phyloP scores from a whole-genome alignment of 257 asterid species.

The Solanum pinnatisectum region DNA sequence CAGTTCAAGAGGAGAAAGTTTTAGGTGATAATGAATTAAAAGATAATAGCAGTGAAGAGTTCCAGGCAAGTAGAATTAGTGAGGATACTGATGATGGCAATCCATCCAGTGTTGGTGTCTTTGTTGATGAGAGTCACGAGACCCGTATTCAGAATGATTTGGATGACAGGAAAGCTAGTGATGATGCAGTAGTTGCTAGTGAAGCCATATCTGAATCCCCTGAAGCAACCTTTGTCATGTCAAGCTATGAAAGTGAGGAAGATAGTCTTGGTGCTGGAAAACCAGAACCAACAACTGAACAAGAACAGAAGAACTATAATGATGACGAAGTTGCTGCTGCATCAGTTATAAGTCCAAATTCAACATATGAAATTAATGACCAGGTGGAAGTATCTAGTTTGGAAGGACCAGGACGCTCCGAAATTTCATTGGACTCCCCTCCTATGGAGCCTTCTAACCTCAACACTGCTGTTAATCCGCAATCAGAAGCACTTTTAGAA shows the following conservation, averaged over 20 bases:
- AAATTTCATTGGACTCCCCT: constrained; percentile 24
- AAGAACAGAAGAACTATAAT: constrained; percentile 25
- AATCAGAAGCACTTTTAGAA: constrained; percentile 26
- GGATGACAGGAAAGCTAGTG: constrained; percentile 25
- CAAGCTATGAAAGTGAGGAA: constrained; percentile 26
- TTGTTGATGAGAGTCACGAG: constrained; percentile 9
- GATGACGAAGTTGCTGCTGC: constrained; percentile 17
- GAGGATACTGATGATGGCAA: constrained; percentile 26
- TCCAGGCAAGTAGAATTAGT: constrained; percentile 25
- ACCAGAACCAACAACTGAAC: constrained; percentile 19
- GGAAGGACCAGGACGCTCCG: constrained; percentile 19
- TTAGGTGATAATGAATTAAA: constrained; percentile 31
- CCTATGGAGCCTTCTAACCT: constrained; percentile 23
- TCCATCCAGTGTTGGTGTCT: constrained; percentile 28
- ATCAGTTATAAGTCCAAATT: constrained; percentile 22
- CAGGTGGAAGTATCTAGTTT: constrained; percentile 23
- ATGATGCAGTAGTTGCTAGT: constrained; percentile 30
- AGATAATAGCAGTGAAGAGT: constrained; percentile 28
- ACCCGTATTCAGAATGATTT: constrained; percentile 18
- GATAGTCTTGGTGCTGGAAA: constrained; percentile 25
- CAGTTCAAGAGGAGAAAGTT: constrained; percentile 23
- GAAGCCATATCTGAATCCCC: constrained; percentile 30
- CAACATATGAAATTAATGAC: constrained; percentile 18
- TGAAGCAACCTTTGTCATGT: constrained; percentile 17
- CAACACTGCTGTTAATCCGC: constrained; percentile 14